These are phyloP conservation scores for Stephania yunnanensis DNA, from an alignment of 164 flowering plant genomes.

Conservation along the genomic window DNA sequence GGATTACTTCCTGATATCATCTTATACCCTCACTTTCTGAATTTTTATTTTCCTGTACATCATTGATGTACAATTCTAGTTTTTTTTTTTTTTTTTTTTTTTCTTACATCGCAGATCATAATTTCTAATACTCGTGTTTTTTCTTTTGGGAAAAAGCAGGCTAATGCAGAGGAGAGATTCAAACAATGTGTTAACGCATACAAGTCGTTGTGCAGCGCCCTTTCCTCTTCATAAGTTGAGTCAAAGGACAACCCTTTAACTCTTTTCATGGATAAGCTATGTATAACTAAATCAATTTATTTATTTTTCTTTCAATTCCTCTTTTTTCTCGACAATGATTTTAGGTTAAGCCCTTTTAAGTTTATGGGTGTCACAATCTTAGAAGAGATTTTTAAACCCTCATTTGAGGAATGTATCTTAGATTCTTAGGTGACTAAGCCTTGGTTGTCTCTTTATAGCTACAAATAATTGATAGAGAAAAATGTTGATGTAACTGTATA, in stretches of 20 bases:
- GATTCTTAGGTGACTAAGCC: too few species aligned
- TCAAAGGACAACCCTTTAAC: neutral
- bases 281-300: neutral
- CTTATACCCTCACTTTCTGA: neutral
- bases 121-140: neutral
- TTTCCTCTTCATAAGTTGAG: constrained; percentile 28
- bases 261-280: neutral
- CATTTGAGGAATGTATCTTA: too few species aligned
- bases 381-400: too few species aligned
- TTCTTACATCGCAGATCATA: neutral
- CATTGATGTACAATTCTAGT: neutral
- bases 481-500: neutral
- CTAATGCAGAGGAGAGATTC: constrained; percentile 68
- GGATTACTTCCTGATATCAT: too few species aligned
- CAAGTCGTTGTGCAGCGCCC: constrained; percentile 56
- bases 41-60: neutral
- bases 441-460: neutral
- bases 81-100: too few species aligned
- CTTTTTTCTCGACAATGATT: neutral
- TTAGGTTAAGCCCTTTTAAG: neutral
- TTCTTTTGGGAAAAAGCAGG: constrained; percentile 32
- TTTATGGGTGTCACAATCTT: neutral
- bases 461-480: neutral
- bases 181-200: constrained; percentile 64
- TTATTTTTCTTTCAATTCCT: neutral